phyloP scores from a whole-genome alignment of 2,329 filamentous ascomycete species.

The Botryosphaeria agaves region DNA sequence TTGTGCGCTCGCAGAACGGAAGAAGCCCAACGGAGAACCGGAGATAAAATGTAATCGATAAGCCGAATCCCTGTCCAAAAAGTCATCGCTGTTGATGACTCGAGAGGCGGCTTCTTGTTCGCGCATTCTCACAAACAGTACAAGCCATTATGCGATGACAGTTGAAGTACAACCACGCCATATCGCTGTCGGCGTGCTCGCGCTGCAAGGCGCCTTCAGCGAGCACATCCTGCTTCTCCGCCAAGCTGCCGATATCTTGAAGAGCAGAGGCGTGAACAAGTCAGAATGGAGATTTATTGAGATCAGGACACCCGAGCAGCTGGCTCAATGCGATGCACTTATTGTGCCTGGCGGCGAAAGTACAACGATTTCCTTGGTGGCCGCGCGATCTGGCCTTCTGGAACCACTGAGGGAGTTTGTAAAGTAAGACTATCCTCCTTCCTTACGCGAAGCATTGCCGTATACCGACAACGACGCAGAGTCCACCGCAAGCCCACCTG shows the following conservation, averaged over 20 bases:
- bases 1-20: too few species aligned
- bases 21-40: too few species aligned
- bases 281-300: slow-evolving; percentile 48
- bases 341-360: slow-evolving; percentile 91
- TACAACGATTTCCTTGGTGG: slow-evolving; percentile 81
- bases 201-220: slow-evolving; percentile 82
- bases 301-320: slow-evolving; percentile 58
- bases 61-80: too few species aligned
- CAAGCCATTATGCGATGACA: background rate
- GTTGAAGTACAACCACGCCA: too few species aligned
- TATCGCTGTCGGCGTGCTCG: slow-evolving; percentile 44
- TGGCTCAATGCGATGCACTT: slow-evolving; percentile 61
- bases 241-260: slow-evolving; percentile 41
- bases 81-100: too few species aligned
- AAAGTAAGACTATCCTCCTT: slow-evolving; percentile 40
- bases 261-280: slow-evolving; percentile 4
- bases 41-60: too few species aligned
- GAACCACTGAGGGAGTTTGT: slow-evolving; percentile 80
- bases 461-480: slow-evolving; percentile 24
- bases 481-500: slow-evolving; percentile 66
- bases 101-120: too few species aligned
- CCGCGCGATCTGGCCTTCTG: slow-evolving; percentile 61
- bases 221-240: slow-evolving; percentile 70
- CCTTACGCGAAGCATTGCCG: background rate
- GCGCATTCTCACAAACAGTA: slow-evolving; percentile 1